Base-by-base conservation (phyloP, 768 basidiomycete genomes). In the Cyclocybe cylindracea region DNA sequence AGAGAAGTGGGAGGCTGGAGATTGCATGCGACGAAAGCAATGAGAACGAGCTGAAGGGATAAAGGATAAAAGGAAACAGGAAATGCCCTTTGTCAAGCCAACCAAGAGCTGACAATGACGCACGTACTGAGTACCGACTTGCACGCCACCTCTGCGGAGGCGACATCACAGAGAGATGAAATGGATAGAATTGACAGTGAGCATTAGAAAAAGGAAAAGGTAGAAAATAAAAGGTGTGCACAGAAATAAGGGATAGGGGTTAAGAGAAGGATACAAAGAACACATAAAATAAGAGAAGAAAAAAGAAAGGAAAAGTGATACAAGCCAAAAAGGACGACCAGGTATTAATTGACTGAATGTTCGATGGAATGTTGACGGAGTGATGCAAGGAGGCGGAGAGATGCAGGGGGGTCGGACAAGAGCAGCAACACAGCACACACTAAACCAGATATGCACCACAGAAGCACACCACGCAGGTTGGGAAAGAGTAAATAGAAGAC, bases 121-220 rank as follows among this genome's bases (percentile, higher is more conserved):
- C 7, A 35, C n/a, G 10, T 14, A 14, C 29, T 13, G 37, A 39
- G 19, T 34, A 37, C 24, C 19, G 24, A 46, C 10, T n/a, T 10
- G 33, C 16, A 16, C 13, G 45, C 19, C n/a, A 19, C 37, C 19
- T 38, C 29, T 38, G 46, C 35, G 24, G 31, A n/a, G 18, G 13
- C 16, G 35, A 16, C 31, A 16, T 39, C 18, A 46, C 14, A 29
- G 44, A 44, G 42, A 45, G 37, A 14, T 34, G 44, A 45, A 38
- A 44, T 39, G 44, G 29, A 44, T 51, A 51, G 37, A 51, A 51
- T 51, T 51, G 43, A 41, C 43, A 53, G 13, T 47, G 31, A 45
- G 45, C 39, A 47, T 31, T 6, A 42, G 46, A 48, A 24, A 33
- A 16, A 46, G 40, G 39, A 32, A 44, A 35, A 39, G 35, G 40